phyloP scores from a whole-genome alignment of 2,329 filamentous ascomycete species.

The Diaporthe amygdali region DNA sequence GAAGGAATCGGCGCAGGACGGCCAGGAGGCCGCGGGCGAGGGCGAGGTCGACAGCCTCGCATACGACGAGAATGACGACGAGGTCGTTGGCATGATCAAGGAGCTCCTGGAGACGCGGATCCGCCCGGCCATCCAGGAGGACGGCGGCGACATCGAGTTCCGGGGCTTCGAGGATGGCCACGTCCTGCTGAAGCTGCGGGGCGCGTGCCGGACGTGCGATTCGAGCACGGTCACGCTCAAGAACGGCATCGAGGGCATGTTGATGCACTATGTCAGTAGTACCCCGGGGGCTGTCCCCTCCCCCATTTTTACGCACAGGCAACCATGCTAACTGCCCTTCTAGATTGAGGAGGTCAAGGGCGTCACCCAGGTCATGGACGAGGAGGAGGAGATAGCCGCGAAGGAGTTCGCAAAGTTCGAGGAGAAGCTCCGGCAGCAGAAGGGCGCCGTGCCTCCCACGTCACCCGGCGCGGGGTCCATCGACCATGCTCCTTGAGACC shows the following conservation, averaged over 20 bases:
- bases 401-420: slow-evolving; percentile 94
- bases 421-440: slow-evolving; percentile 72
- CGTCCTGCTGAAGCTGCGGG: slow-evolving; percentile 85
- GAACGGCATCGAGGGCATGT: slow-evolving; percentile 97
- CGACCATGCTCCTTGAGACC: slow-evolving; percentile 40
- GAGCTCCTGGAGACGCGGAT: slow-evolving; percentile 95
- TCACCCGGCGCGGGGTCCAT: slow-evolving; percentile 44
- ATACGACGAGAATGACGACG: slow-evolving; percentile 89
- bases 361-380: slow-evolving; percentile 87
- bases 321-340: slow-evolving; percentile 34
- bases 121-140: slow-evolving; percentile 93
- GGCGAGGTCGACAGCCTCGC: slow-evolving; percentile 72
- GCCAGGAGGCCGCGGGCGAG: slow-evolving; percentile 45
- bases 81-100: slow-evolving; percentile 98
- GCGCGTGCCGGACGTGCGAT: slow-evolving; percentile 94
- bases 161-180: slow-evolving; percentile 85
- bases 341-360: slow-evolving; percentile 96
- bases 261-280: slow-evolving; percentile 87
- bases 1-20: slow-evolving; percentile 50
- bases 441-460: slow-evolving; percentile 45
- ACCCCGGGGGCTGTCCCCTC: neutral
- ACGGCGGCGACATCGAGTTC: slow-evolving; percentile 97
- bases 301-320: neutral
- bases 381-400: slow-evolving; percentile 87
- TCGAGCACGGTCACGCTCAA: slow-evolving; percentile 96